These are phyloP conservation scores for Onygenales sp. DNA, from an alignment of 2,329 filamentous ascomycete genomes.

Conservation along the genomic window DNA sequence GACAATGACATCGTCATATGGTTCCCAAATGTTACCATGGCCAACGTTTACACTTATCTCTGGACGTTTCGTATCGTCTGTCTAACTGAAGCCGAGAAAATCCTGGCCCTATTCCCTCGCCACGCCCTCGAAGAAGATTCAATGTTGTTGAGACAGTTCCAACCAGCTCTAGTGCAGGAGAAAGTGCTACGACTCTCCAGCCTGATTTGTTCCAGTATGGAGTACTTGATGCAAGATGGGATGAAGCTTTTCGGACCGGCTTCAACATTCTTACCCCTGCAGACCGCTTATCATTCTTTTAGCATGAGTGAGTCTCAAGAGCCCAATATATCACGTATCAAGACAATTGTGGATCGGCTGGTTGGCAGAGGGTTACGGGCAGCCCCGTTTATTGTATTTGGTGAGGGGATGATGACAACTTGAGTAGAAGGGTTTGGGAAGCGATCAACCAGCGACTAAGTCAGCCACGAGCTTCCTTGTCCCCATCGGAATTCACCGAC, in stretches of 20 bases:
- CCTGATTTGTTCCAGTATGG: slow-evolving; percentile 25
- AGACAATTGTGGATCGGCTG: slow-evolving; percentile 8
- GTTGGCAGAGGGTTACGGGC: slow-evolving; percentile 12
- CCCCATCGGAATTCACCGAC: too few relatives aligned
- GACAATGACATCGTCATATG: slow-evolving; percentile 11
- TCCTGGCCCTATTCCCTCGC: slow-evolving; percentile 5
- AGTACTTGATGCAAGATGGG: slow-evolving; percentile 30
- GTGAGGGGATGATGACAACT: not conserved
- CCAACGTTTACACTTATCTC: slow-evolving; percentile 29
- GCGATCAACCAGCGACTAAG: too few relatives aligned
- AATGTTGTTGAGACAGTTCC: not conserved
- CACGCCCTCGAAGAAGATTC: not conserved
- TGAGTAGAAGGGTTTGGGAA: too few relatives aligned
- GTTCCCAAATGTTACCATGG: slow-evolving; percentile 28
- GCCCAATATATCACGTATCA: not conserved
- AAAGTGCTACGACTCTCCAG: slow-evolving; percentile 11
- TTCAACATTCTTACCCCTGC: slow-evolving; percentile 25
- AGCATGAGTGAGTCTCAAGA: not conserved
- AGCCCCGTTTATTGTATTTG: slow-evolving; percentile 7
- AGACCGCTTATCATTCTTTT: slow-evolving; percentile 9
- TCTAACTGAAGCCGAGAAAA: slow-evolving; percentile 17
- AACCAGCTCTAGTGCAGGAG: not conserved
- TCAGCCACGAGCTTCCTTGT: too few relatives aligned
- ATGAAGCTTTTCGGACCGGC: slow-evolving; percentile 33
- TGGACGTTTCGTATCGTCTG: slow-evolving; percentile 33